Evolutionary conservation across 352 stramenopile species (phyloP).

Genomic region (Pythium chondricola): DNA sequence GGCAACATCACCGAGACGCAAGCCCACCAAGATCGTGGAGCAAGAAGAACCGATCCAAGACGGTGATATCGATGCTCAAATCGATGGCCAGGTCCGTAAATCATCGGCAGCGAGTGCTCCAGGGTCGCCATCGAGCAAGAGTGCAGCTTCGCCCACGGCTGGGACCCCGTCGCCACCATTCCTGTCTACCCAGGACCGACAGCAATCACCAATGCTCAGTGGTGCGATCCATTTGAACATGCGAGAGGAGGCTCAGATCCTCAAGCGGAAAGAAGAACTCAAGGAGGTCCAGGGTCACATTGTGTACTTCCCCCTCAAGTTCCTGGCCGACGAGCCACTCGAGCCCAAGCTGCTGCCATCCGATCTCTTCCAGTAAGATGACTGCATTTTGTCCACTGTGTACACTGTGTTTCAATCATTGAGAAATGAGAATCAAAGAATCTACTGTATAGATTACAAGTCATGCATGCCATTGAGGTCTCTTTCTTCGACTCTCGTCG

Average conservation of each 20-base stretch:
- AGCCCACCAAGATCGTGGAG: slow-evolving; percentile 11
- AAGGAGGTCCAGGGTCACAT: slow-evolving; percentile 68
- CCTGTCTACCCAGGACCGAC: neutral
- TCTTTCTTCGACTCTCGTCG: neutral
- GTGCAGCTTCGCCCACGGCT: neutral
- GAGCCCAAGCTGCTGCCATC: slow-evolving; percentile 74
- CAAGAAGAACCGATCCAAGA: slow-evolving; percentile 11
- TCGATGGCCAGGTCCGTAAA: too few species aligned
- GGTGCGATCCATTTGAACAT: slow-evolving; percentile 65
- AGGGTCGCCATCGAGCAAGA: slow-evolving; percentile 1
- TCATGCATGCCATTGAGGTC: neutral
- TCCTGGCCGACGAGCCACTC: slow-evolving; percentile 70
- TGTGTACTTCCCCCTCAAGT: slow-evolving; percentile 85
- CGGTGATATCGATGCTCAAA: slow-evolving; percentile 11
- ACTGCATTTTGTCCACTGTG: too few species aligned
- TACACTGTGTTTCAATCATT: neutral
- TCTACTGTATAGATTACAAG: too few species aligned
- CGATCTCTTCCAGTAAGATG: slow-evolving; percentile 70
- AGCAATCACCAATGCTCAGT: slow-evolving; percentile 34
- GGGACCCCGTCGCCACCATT: neutral
- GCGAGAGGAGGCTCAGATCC: slow-evolving; percentile 56
- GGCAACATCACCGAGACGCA: slow-evolving; percentile 2
- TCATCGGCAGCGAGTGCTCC: too few species aligned
- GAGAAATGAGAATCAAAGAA: neutral
- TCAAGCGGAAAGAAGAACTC: slow-evolving; percentile 58